Conservation (phyloP, 208 protist genomes). For the Acanthamoeba rhysodes region DNA sequence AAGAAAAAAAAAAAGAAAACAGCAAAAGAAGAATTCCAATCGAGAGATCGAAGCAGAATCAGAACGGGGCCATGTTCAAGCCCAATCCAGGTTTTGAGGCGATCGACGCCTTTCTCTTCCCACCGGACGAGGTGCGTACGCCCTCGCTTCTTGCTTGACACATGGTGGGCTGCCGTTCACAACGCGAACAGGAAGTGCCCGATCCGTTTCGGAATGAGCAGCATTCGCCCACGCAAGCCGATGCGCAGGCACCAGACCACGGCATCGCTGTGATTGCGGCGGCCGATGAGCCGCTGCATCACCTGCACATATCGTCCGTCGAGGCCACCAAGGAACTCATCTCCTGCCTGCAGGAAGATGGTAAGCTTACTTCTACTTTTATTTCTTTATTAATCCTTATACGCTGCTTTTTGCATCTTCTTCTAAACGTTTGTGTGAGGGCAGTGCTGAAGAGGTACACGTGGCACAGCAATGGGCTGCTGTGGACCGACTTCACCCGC, state of each 20-base stretch:
- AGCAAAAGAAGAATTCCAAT: too few relatives aligned
- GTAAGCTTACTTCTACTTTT: neutral
- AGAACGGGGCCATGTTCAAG: neutral
- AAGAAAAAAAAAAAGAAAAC: too few relatives aligned
- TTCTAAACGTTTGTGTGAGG: neutral
- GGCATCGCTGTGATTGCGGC: neutral
- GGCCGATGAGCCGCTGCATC: neutral
- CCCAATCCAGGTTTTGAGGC: neutral
- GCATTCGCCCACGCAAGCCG: neutral
- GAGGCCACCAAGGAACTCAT: constrained; percentile 66
- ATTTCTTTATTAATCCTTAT: neutral
- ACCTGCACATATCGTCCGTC: neutral
- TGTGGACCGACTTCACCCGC: constrained; percentile 63
- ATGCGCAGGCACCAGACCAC: neutral
- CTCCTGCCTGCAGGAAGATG: constrained; percentile 60
- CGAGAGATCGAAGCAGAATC: too few relatives aligned
- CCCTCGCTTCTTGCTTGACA: neutral
- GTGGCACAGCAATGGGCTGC: constrained; percentile 55
- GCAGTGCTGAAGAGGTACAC: constrained; percentile 23
- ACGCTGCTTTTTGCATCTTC: neutral
- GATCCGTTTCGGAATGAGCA: too few relatives aligned
- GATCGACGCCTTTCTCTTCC: neutral
- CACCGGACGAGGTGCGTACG: neutral
- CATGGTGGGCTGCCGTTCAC: neutral
- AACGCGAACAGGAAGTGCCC: neutral